Evolutionary conservation across 2,329 filamentous ascomycete species (phyloP).

Genomic region (Cercospora canescens): DNA sequence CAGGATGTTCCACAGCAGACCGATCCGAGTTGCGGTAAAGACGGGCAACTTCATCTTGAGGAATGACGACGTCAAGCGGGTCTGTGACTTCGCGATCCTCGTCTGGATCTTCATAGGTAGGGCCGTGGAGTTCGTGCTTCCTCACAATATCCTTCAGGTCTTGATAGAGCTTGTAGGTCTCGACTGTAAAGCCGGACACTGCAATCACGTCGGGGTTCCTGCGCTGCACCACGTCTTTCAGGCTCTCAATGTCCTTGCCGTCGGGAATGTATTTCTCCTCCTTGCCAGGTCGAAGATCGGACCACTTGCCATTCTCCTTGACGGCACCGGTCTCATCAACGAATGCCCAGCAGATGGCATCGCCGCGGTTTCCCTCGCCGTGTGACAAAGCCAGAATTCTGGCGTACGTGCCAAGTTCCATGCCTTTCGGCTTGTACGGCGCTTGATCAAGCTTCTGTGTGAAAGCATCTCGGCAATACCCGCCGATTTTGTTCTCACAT

Average conservation of each 20-base stretch:
- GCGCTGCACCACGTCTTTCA: conserved; percentile 76
- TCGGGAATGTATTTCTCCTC: conserved; percentile 67
- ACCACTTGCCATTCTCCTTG: conserved; percentile 83
- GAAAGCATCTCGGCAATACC: conserved; percentile 84
- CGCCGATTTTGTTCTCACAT: conserved; percentile 90
- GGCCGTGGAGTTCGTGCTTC: conserved; percentile 73
- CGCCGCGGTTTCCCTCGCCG: conserved; percentile 75
- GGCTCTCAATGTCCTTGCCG: conserved; percentile 64
- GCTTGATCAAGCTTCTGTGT: conserved; percentile 90
- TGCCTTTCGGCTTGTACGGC: conserved; percentile 91
- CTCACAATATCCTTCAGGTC: conserved; percentile 77
- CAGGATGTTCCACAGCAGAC: conserved; percentile 77
- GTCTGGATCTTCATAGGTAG: conserved; percentile 78
- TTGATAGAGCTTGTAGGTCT: conserved; percentile 79
- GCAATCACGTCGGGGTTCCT: conserved; percentile 87
- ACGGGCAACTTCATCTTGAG: conserved; percentile 96
- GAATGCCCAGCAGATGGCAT: conserved; percentile 87
- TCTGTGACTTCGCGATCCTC: conserved; percentile 78
- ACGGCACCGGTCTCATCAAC: conserved; percentile 91
- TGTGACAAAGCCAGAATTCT: conserved; percentile 86
- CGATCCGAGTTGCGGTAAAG: conserved; percentile 90
- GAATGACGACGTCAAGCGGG: conserved; percentile 80
- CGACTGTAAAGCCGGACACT: conserved; percentile 83
- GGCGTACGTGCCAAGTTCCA: conserved; percentile 83
- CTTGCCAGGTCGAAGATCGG: conserved; percentile 69